phyloP scores from a whole-genome alignment of 1,284 basidiomycete genomes.

The Rhodofomes roseus region DNA sequence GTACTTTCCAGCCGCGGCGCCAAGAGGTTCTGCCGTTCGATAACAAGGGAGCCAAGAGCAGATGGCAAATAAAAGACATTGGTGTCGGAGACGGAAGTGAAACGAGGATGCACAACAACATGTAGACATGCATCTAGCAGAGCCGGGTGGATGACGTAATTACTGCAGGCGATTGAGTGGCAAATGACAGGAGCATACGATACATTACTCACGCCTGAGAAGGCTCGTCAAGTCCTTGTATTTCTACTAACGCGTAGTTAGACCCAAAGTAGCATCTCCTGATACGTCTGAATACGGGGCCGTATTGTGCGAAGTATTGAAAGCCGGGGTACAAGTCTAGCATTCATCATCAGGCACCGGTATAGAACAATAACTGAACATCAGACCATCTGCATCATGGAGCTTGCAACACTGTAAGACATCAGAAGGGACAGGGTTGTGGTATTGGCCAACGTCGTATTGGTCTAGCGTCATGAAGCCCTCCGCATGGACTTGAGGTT shows the following conservation, averaged over 20 bases:
- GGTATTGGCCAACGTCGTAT: background rate
- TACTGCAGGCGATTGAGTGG: constrained; percentile 3
- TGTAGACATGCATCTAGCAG: constrained; percentile 34
- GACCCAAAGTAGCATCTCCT: background rate
- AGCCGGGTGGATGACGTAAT: constrained; percentile 32
- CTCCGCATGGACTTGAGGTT: constrained; percentile 19
- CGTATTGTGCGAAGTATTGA: constrained; percentile 13
- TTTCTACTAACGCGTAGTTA: constrained; percentile 8
- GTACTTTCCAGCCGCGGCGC: constrained; percentile 6
- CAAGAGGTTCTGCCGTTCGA: constrained; percentile 10
- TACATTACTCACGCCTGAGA: constrained; percentile 13
- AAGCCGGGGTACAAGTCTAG: constrained; percentile 13
- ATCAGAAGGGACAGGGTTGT: background rate
- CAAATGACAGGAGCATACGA: constrained; percentile 1
- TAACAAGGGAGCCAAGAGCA: constrained; percentile 12
- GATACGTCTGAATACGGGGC: constrained; percentile 10
- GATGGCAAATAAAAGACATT: constrained; percentile 29
- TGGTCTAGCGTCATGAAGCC: background rate
- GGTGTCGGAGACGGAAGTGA: constrained; percentile 20
- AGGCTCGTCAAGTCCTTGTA: background rate
- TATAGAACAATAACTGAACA: background rate
- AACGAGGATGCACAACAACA: constrained; percentile 20
- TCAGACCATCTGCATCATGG: background rate
- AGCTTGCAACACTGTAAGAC: background rate
- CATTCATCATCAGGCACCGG: background rate